Evolutionary conservation across 306 rosid species (phyloP).

Genomic region (Mimosa pudica): DNA sequence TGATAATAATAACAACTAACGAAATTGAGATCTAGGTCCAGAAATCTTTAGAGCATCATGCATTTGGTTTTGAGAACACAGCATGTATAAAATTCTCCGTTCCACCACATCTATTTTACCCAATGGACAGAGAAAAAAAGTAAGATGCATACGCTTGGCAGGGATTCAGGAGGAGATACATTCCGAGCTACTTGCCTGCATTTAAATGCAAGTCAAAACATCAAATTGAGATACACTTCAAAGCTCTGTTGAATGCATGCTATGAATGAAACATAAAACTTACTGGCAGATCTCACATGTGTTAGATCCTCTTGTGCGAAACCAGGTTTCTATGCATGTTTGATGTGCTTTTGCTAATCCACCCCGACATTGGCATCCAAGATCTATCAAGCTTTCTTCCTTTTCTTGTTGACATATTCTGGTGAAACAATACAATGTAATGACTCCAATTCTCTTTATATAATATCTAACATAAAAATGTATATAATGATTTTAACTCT

Average conservation of each 20-base stretch:
- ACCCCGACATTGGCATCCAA: slow-evolving; percentile 19
- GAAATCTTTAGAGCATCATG: not conserved
- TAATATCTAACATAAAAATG: slow-evolving; percentile 4
- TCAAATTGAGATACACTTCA: slow-evolving; percentile 1
- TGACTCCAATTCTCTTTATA: not conserved
- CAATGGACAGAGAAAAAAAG: not conserved
- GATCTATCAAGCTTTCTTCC: slow-evolving; percentile 18
- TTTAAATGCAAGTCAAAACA: not conserved
- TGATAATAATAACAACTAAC: not conserved
- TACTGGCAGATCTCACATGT: slow-evolving; percentile 20
- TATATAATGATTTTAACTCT: not conserved
- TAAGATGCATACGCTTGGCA: slow-evolving; percentile 7
- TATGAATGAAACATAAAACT: slow-evolving; percentile 1
- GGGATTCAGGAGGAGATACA: slow-evolving; percentile 21
- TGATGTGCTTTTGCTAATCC: slow-evolving; percentile 15
- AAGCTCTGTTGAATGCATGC: not conserved
- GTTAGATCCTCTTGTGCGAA: slow-evolving; percentile 18
- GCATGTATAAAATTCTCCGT: not conserved
- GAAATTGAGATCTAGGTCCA: not conserved
- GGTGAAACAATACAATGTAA: slow-evolving; percentile 1
- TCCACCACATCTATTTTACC: not conserved
- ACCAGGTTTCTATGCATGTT: slow-evolving; percentile 14
- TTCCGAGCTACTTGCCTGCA: slow-evolving; percentile 18
- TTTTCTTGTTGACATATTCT: slow-evolving; percentile 15
- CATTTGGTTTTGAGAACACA: not conserved